Evolutionary conservation across 768 basidiomycete species (phyloP), one percentile per base, ranked within the genome.

Genomic region (Hygrocybe coccinea): DNA sequence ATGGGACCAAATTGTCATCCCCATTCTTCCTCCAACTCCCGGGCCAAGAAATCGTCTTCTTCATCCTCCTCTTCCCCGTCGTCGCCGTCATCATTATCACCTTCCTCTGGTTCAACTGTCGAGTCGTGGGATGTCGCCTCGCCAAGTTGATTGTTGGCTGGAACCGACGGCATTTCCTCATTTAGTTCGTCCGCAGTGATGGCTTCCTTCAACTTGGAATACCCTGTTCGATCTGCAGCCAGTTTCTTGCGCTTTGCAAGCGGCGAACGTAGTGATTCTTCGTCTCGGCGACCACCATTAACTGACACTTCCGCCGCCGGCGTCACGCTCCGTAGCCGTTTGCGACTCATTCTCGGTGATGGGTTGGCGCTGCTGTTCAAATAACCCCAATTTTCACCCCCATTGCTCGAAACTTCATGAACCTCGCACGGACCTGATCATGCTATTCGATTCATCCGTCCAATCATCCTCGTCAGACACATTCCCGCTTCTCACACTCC

Each of bases 241-340:
- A 91, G 61, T 70, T 85, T 89, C 74, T 89, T 90, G 68, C 90
- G 82, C 71, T 92, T 93, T 17, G 87, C 82, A 39, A 89, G 74
- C 1, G 88, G 89, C 2, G 88, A 90, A 14, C 83, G 77, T 21
- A 84, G 69, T 11, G 64, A 60, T 62, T 82, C 79, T 35, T 77
- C 67, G 14, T 71, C 71, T 15, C 69, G 66, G 14, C 71, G 67
- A 58, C 73, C 77, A 48, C 68, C 64, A 56, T 73, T 74, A 36
- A 70, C 57, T 35, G 44, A 4, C 7, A 72, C 78, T n/a, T 68
- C 66, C 21, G 85, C 83, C 4, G 84, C 85, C 0, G 89, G 87
- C 3, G 90, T 91, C 19, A 80, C 64, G 63, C 87, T 89, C 36
- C 89, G 79, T 56, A 83, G 60, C 7, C 89, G 83, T 69, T 90